Evolutionary conservation across 148 eudicot genomes (phyloP), one percentile per base, ranked within the genome.

Genomic region (Rhododendron ferrugineum): DNA sequence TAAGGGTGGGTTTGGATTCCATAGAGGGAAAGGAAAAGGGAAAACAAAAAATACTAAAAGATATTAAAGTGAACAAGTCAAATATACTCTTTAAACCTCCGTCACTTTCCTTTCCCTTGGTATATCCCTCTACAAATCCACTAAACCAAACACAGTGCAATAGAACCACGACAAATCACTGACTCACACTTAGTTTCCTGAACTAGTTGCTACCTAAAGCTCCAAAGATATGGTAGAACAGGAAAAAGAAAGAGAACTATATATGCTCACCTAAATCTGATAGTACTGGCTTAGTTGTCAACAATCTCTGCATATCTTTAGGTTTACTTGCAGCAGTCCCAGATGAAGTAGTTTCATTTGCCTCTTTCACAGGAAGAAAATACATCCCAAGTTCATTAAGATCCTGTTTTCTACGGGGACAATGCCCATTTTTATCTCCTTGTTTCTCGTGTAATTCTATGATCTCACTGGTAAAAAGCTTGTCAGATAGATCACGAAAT

Each of bases 391-490:
- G 83, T 62, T 88, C 88, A 78, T 77, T 56, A 54, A 82, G 52
- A 80, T 89, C 90, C 76, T 88, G 87, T 66, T 85, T 86, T 83
- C 80, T 79, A 80, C 85, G 50, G 18, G 52, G 88, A 75, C 76
- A 72, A 83, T 50, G 44, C 18, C 37, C 75, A 32, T 80, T 34
- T 87, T 89, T 90, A 36, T 84, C 85, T 86, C 88, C 91, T 66
- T 91, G 91, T 78, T 91, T 91, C 77, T 89, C 96, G 86, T 94
- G 96, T 66, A 85, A 83, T 86, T 93, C 95, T 62, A 97, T 92
- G 85, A 97, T 94, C 86, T 97, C 98, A 72, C 98, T 95, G 0
- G 99, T 97, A 86, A 97, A 97, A 78, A 93, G 91, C 92, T 94
- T 93, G 85, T 95, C 94, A 37, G 99, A 97, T 28, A 97, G 91